Evolutionary conservation across 2,329 filamentous ascomycete species (phyloP).

Genomic region (Pyrenochaeta sp.): DNA sequence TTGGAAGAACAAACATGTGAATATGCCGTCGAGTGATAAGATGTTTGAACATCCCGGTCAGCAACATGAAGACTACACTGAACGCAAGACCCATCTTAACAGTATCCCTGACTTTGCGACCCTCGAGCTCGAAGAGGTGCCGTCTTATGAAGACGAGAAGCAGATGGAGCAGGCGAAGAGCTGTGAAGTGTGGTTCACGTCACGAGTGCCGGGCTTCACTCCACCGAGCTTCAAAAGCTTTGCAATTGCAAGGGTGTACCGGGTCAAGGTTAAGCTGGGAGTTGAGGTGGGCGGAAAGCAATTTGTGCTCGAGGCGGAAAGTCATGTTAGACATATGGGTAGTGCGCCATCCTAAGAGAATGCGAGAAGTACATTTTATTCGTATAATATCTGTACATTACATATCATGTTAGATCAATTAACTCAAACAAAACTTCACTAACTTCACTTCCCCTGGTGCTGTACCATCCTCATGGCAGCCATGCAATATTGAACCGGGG

Average conservation of each 20-base stretch:
- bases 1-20: conserved; percentile 1
- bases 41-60: background rate
- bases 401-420: too few species aligned
- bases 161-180: conserved; percentile 15
- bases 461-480: too few species aligned
- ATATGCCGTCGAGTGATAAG: conserved; percentile 5
- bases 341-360: conserved; percentile 3
- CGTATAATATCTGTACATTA: too few species aligned
- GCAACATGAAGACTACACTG: conserved; percentile 7
- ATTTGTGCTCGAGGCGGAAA: conserved; percentile 26
- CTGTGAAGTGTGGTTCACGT: conserved; percentile 29
- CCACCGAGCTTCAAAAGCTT: conserved; percentile 34
- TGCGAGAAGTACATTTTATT: too few species aligned
- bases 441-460: too few species aligned
- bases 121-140: conserved; percentile 16
- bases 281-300: conserved; percentile 28
- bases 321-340: conserved; percentile 17
- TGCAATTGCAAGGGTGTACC: conserved; percentile 31
- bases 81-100: conserved; percentile 28
- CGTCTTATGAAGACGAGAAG: conserved; percentile 13
- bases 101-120: conserved; percentile 18
- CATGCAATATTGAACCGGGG: background rate
- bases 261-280: conserved; percentile 25
- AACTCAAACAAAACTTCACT: too few species aligned
- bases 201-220: conserved; percentile 28